phyloP scores from a whole-genome alignment of 2,329 filamentous ascomycete genomes.

The Zalaria obscura region DNA sequence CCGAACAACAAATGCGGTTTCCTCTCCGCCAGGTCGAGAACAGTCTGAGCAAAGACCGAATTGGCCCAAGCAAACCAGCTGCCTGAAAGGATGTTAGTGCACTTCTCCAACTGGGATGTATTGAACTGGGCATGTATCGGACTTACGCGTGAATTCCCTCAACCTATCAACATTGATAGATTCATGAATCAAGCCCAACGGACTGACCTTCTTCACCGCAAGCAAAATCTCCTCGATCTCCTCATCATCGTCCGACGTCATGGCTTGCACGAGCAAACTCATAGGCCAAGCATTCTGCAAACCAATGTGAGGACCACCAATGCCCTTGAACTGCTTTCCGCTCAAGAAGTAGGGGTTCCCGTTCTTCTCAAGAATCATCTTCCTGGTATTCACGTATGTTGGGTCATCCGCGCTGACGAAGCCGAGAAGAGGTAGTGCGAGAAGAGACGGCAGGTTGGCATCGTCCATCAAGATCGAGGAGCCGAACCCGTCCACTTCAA shows the following conservation, averaged over 20 bases:
- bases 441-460: conserved; percentile 69
- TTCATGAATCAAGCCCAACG: conserved; percentile 77
- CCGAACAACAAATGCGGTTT: conserved; percentile 83
- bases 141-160: conserved; percentile 57
- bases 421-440: conserved; percentile 66
- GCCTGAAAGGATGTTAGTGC: conserved; percentile 24
- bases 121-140: conserved; percentile 3
- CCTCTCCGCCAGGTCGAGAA: conserved; percentile 74
- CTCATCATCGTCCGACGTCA: conserved; percentile 69
- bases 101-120: conserved; percentile 2
- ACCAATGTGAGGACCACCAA: conserved; percentile 75
- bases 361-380: conserved; percentile 57
- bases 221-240: conserved; percentile 67
- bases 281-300: conserved; percentile 93
- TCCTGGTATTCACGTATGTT: conserved; percentile 78
- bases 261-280: conserved; percentile 80
- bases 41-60: conserved; percentile 84
- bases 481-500: conserved; percentile 78
- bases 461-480: conserved; percentile 78
- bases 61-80: conserved; percentile 99
- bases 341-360: conserved; percentile 83
- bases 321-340: conserved; percentile 67
- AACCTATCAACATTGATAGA: conserved; percentile 69
- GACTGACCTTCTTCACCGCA: conserved; percentile 60
- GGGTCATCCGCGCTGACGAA: conserved; percentile 52